Percentiles rank a stretch among this genome's conserved stretches.
phyloP scores from a whole-genome alignment of 2,329 filamentous ascomycete genomes.

The Simplicillium aogashimaense region DNA sequence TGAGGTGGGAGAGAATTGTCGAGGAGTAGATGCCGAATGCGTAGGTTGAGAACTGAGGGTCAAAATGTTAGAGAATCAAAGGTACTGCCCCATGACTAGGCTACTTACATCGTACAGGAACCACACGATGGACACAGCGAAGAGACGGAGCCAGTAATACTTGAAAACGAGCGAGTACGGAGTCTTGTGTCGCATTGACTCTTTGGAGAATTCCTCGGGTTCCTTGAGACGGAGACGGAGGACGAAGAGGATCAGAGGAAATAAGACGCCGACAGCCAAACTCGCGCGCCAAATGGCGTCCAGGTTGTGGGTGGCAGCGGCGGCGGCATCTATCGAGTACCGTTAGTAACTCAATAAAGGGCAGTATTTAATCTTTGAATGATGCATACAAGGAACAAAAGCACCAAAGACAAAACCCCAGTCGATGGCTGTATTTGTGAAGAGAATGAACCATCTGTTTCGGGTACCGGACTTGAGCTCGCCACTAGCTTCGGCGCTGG shows the following conservation, averaged over 20 bases:
- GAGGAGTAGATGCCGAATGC: conserved; percentile 80
- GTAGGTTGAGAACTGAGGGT: conserved; percentile 60
- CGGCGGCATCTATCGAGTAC: conserved; percentile 31
- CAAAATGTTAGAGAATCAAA: neutral
- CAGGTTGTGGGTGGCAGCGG: conserved; percentile 47
- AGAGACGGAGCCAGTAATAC: conserved; percentile 67
- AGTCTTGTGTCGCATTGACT: conserved; percentile 55
- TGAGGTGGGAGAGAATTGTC: conserved; percentile 59
- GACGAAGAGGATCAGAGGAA: conserved; percentile 61
- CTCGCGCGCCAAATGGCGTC: conserved; percentile 74
- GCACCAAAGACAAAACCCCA: conserved; percentile 72
- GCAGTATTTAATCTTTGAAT: neutral
- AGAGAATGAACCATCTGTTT: conserved; percentile 88
- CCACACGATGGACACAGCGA: conserved; percentile 66
- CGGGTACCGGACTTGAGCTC: conserved; percentile 71
- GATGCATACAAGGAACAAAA: conserved; percentile 51
- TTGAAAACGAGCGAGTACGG: conserved; percentile 45
- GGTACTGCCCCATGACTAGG: neutral
- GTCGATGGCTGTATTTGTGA: conserved; percentile 83
- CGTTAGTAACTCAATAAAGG: conserved; percentile 6
- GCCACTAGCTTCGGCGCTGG: conserved; percentile 72
- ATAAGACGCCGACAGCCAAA: conserved; percentile 69
- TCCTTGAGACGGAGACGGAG: conserved; percentile 66
- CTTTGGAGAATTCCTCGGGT: conserved; percentile 64
- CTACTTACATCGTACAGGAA: conserved; percentile 66